Base-by-base conservation (phyloP, 371 early-diverging fungal species). In the Mucor saturninus region DNA sequence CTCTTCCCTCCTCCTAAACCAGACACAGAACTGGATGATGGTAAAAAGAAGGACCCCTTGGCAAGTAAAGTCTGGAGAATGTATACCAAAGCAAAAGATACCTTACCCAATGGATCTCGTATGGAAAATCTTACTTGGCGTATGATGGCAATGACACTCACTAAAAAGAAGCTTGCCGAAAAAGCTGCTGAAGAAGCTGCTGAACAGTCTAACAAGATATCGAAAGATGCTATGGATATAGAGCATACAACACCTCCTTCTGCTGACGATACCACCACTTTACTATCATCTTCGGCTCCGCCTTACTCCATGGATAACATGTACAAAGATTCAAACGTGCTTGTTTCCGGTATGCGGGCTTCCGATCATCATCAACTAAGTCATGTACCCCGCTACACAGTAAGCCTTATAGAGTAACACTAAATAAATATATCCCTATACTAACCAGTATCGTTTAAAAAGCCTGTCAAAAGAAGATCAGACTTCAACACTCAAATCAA, bases 71-170 rank as follows among this genome's bases (percentile, higher is more conserved):
- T 91, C 15, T 90, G 91, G 91, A 77, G 86, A 28, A 69, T 90
- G 62, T 89, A 86, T 62, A 86, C 89, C 15, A 88, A 88, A 68
- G 87, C 89, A 37, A 88, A 88, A 65, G 88, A 88, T 57, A 75
- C 74, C 5, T 58, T 89, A 35, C 88, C 89, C 4, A 77, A 90
- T 35, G 89, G 86, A 32, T 73, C 79, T 53, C 77, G 91, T 30
- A 68, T 89, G 31, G 91, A 90, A 64, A 90, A 90, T 63, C 56
- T 88, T 39, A 85, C 88, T 4, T 90, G 91, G 91, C 74, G 91
- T 38, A 83, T 86, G 78, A 89, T 90, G 91, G 85, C 86, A 14
- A 80, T 88, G 79, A 77, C 81, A 5, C 61, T 85, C 9, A 82
- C 75, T 50, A 80, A 83, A 48, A 75, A 81, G 63, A 68, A 66